These are phyloP conservation scores for Phallus indusiatus DNA, from an alignment of 768 basidiomycete species.

Conservation along the genomic window DNA sequence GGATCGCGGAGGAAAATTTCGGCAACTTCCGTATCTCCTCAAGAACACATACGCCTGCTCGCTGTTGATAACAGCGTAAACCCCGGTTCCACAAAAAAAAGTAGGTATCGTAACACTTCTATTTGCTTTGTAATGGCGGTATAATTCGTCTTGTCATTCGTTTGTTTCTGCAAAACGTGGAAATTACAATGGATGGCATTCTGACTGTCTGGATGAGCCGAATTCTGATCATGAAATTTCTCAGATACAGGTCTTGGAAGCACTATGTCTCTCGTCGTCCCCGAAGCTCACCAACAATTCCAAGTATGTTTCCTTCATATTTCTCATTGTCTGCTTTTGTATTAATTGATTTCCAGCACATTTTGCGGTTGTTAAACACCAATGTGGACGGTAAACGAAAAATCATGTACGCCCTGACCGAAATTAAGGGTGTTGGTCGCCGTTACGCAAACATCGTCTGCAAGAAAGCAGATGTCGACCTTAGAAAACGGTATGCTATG, in stretches of 20 bases:
- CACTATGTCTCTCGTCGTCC: slow-evolving; percentile 93
- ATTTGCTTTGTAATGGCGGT: neutral
- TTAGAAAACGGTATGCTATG: slow-evolving; percentile 86
- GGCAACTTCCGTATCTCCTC: slow-evolving; percentile 3
- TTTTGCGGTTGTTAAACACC: slow-evolving; percentile 97
- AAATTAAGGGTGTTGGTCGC: slow-evolving; percentile 99
- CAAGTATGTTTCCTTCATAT: slow-evolving; percentile 44
- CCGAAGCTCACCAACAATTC: slow-evolving; percentile 92
- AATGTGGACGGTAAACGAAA: slow-evolving; percentile 99
- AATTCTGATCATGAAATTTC: neutral
- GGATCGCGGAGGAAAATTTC: neutral
- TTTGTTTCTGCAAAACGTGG: neutral
- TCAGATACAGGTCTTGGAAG: neutral
- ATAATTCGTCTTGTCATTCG: neutral
- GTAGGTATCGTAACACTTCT: neutral
- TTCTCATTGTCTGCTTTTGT: neutral
- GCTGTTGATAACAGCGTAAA: neutral
- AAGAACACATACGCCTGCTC: neutral
- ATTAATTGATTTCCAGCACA: slow-evolving; percentile 55
- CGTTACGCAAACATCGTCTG: slow-evolving; percentile 98
- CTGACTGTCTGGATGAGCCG: neutral
- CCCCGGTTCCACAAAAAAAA: neutral
- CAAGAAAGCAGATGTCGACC: slow-evolving; percentile 99
- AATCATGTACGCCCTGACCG: slow-evolving; percentile 98
- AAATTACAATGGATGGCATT: slow-evolving; percentile 4